These are phyloP conservation scores for Exophiala mesophila DNA, from an alignment of 2,329 filamentous ascomycete species.

Conservation along the genomic window DNA sequence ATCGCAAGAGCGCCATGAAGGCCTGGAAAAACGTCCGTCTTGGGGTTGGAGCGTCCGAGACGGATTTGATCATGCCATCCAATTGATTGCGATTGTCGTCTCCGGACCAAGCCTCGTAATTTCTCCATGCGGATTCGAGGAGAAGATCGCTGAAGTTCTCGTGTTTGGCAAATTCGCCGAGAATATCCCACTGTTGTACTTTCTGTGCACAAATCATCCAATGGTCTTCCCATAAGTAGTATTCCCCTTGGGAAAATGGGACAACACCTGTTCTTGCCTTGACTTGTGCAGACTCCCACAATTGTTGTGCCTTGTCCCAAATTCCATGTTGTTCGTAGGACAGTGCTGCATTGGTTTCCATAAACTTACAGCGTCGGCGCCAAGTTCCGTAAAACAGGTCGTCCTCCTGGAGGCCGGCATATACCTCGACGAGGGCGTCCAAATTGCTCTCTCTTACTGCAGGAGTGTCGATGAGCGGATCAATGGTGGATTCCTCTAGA, in stretches of 20 bases:
- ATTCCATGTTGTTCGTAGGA: slow-evolving; percentile 99
- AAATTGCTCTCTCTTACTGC: slow-evolving; percentile 88
- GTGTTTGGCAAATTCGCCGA: slow-evolving; percentile 96
- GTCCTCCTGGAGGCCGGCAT: slow-evolving; percentile 84
- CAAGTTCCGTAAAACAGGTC: slow-evolving; percentile 97
- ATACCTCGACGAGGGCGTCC: slow-evolving; percentile 91
- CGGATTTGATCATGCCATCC: slow-evolving; percentile 89
- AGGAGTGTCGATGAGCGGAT: slow-evolving; percentile 76
- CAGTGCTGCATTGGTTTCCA: slow-evolving; percentile 93
- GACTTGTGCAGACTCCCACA: slow-evolving; percentile 95
- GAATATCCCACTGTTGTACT: slow-evolving; percentile 96
- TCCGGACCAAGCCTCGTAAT: slow-evolving; percentile 90
- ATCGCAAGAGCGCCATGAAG: slow-evolving; percentile 93
- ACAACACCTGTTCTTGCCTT: slow-evolving; percentile 95
- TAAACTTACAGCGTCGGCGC: slow-evolving; percentile 89
- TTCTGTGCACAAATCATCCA: slow-evolving; percentile 98
- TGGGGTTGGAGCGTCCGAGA: slow-evolving; percentile 95
- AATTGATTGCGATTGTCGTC: slow-evolving; percentile 81
- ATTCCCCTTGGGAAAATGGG: slow-evolving; percentile 92
- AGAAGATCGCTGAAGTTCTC: slow-evolving; percentile 97
- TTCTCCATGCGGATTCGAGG: slow-evolving; percentile 91
- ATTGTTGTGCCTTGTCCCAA: slow-evolving; percentile 97
- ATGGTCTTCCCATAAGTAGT: slow-evolving; percentile 99
- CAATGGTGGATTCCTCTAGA: slow-evolving; percentile 82
- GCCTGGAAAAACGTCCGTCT: slow-evolving; percentile 94